Base-by-base conservation (phyloP, 2,329 filamentous ascomycete species). In the Exophiala sp. region DNA sequence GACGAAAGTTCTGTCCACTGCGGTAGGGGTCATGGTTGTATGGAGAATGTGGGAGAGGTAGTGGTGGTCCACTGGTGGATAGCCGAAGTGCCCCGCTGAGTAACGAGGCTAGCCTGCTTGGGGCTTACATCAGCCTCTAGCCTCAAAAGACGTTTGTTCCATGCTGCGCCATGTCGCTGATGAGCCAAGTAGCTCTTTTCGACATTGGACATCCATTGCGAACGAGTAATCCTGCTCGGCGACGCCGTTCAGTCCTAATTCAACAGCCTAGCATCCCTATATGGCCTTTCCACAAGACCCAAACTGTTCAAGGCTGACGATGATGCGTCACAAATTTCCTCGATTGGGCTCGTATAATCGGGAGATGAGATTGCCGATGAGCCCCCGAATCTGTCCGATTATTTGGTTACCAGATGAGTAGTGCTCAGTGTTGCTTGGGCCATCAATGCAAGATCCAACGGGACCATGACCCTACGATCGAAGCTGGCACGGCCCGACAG, bases 291-390 rank as follows among this genome's bases (percentile, higher is more conserved):
- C 41, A 43, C 21, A 24, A n/a, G 20, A 18, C 14, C 41, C 41
- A 29, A 29, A 29, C n/a, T 21, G 21, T 24, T 24, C 21, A 43
- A 24, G 21, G 41, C 41, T 52, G 46, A 52, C 38, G 11, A n/a
- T 20, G n/a, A 46, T 42, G 43, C 55, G 53, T 50, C 53, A 59
- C 46, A 20, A 9, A 14, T 32, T 11, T 16, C 39, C 24, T 34
- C 36, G 12, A 6, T 45, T 49, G 20, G 14, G 33, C 10, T 41
- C 39, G 39, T 41, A 41, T 41, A 14, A 32, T 42, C 42, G 45
- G 52, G 32, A 51, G 34, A 33, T 50, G 43, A 55, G 57, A 59
- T 59, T 52, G 49, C 50, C 57, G 57, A 55, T 8, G 5, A 4
- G 8, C 18, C 20, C 41, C 11, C 18, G 11, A 29, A 29, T 29